Evolutionary conservation across 352 stramenopile species (phyloP).

Genomic region (Phytophthora kernoviae): DNA sequence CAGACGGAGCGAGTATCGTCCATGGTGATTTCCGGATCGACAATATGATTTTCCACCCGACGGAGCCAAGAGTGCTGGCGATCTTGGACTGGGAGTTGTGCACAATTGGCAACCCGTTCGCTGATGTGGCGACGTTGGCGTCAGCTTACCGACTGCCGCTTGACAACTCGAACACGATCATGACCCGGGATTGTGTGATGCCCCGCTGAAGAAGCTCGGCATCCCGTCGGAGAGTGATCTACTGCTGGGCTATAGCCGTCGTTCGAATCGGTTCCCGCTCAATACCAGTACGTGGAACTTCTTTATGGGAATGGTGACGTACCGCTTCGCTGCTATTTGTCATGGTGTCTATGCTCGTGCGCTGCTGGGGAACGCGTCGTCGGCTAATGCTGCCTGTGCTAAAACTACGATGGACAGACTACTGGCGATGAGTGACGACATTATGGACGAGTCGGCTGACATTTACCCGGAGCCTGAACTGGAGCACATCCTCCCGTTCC

Average conservation of each 20-base stretch:
- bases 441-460: slow-evolving; percentile 40
- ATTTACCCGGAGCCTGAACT: slow-evolving; percentile 59
- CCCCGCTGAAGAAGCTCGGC: slow-evolving; percentile 54
- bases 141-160: slow-evolving; percentile 55
- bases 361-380: slow-evolving; percentile 80
- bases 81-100: slow-evolving; percentile 90
- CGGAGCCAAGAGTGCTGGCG: slow-evolving; percentile 77
- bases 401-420: slow-evolving; percentile 75
- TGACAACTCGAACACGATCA: slow-evolving; percentile 48
- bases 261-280: slow-evolving; percentile 53
- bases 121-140: slow-evolving; percentile 77
- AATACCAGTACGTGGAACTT: slow-evolving; percentile 70
- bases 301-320: slow-evolving; percentile 74
- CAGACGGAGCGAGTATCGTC: slow-evolving; percentile 53
- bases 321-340: slow-evolving; percentile 80
- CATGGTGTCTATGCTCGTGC: slow-evolving; percentile 82
- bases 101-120: slow-evolving; percentile 86
- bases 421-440: slow-evolving; percentile 45
- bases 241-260: slow-evolving; percentile 65
- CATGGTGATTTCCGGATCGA: slow-evolving; percentile 90
- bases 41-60: slow-evolving; percentile 89
- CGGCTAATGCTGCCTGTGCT: slow-evolving; percentile 67
- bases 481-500: slow-evolving; percentile 69
- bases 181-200: slow-evolving; percentile 57
- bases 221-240: slow-evolving; percentile 70